Base-by-base conservation (phyloP, 225 moss, liverwort and hornwort species). In the Sphagnum tenellum region DNA sequence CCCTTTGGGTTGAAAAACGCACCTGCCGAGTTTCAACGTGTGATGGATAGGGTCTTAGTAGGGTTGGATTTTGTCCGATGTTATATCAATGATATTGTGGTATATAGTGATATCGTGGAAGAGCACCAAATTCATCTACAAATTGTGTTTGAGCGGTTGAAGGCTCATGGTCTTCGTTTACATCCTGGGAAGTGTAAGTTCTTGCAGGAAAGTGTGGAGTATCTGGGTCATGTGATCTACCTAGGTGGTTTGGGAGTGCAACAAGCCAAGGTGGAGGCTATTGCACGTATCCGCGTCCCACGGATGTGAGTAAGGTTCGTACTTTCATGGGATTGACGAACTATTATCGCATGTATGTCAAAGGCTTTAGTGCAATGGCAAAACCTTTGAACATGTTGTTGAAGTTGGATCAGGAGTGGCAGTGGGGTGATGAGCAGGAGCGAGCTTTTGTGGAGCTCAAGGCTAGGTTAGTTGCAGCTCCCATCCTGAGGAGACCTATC, bases 21-120 rank as follows among this genome's bases (percentile, higher is more conserved):
- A 3, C 51, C 49, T 29, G 2, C 44, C 8, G 29, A 61, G 3
- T 50, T 70, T 29, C 48, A 62, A 50, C 8, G 10, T 2, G 8
- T 70, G 8, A 60, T 62, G 7, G 58, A 70, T 46, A 5, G 11
- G 13, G n/a, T 61, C 1, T 45, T 70, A 48, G 2, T 3, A 0
- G 3, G 61, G 7, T 44, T 62, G 0, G 5, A 11, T 3, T 70
- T 70, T 70, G 2, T 12, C 0, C 48, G 48, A 54, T 70, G 67
- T 54, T 70, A 62, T 5, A 70, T 70, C 8, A 44, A 70, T 45
- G 51, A 70, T 49, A 63, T 62, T 5, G 14, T 70, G 44, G 44
- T 62, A 0, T 68, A 45, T 49, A 68, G 3, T 46, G 5, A 12
- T 2, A 45, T 2, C 7, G 5, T 67, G 4, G 10, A 57, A 12